Conservation (phyloP, 768 basidiomycete genomes). For the Leccinum subgranulosum region DNA sequence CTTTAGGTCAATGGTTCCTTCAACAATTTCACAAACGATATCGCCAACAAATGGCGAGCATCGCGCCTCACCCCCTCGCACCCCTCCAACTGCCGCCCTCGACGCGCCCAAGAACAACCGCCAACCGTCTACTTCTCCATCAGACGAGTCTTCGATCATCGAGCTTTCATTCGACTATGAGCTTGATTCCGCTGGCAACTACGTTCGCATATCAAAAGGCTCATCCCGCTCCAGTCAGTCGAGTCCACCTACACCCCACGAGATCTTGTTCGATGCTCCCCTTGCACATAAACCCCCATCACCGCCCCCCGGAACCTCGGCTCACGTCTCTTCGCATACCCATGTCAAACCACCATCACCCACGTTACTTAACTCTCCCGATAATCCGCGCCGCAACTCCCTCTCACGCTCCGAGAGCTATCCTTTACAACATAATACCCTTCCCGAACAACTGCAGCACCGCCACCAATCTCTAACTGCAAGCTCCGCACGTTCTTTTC, state of each 20-base stretch:
- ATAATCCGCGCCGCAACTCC: slow-evolving; percentile 43
- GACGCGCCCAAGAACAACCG: slow-evolving; percentile 33
- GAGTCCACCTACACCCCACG: slow-evolving; percentile 41
- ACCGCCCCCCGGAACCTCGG: slow-evolving; percentile 21
- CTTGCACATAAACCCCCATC: slow-evolving; percentile 23
- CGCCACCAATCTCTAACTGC: slow-evolving; percentile 25
- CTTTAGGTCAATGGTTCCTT: slow-evolving; percentile 19
- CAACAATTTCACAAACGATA: slow-evolving; percentile 20
- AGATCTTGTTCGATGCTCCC: slow-evolving; percentile 27
- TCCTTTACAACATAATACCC: slow-evolving; percentile 38
- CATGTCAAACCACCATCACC: slow-evolving; percentile 32
- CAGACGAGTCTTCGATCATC: slow-evolving; percentile 44
- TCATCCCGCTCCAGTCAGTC: slow-evolving; percentile 36
- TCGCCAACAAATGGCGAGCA: slow-evolving; percentile 30
- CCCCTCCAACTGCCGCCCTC: slow-evolving; percentile 26
- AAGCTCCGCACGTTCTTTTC: slow-evolving; percentile 49
- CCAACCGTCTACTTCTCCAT: slow-evolving; percentile 35
- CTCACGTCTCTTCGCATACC: slow-evolving; percentile 17
- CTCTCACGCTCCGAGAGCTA: slow-evolving; percentile 69
- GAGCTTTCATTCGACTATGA: slow-evolving; percentile 50
- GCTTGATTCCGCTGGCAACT: slow-evolving; percentile 42
- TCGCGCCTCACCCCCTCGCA: slow-evolving; percentile 30
- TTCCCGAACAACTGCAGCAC: slow-evolving; percentile 29
- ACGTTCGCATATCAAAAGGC: slow-evolving; percentile 45
- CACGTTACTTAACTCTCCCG: slow-evolving; percentile 36